Conservation (phyloP, 2,329 filamentous ascomycete genomes). For the Penicillium brevicompactum region DNA sequence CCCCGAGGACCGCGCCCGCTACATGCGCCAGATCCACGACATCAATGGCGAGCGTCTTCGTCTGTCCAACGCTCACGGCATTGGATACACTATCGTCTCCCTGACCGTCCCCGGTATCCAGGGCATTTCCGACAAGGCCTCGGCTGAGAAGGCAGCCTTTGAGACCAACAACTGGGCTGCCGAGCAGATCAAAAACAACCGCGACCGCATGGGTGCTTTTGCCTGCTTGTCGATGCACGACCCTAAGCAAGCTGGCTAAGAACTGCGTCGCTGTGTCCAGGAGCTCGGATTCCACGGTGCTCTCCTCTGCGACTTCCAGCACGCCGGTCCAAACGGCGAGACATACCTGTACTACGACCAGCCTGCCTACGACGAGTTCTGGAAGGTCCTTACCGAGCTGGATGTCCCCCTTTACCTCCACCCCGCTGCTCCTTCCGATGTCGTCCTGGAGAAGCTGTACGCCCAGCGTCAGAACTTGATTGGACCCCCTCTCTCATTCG, state of each 20-base stretch:
- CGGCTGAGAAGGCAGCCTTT: slow-evolving; percentile 40
- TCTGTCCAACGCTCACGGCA: slow-evolving; percentile 42
- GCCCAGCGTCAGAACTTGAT: slow-evolving; percentile 58
- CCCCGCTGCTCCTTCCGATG: slow-evolving; percentile 55
- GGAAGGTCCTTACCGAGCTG: slow-evolving; percentile 56
- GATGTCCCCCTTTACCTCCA: slow-evolving; percentile 66
- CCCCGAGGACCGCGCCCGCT: slow-evolving; percentile 56
- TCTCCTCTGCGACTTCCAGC: slow-evolving; percentile 59
- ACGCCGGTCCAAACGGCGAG: slow-evolving; percentile 57
- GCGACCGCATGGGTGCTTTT: slow-evolving; percentile 19
- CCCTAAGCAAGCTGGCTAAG: slow-evolving; percentile 30
- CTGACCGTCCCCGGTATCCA: slow-evolving; percentile 49
- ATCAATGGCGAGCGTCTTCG: slow-evolving; percentile 40
- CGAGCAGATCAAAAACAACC: slow-evolving; percentile 35
- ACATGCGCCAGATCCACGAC: slow-evolving; percentile 56
- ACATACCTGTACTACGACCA: slow-evolving; percentile 62
- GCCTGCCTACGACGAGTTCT: slow-evolving; percentile 59
- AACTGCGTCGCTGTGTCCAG: slow-evolving; percentile 40
- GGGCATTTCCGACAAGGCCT: slow-evolving; percentile 40
- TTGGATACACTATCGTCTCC: slow-evolving; percentile 47
- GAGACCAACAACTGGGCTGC: slow-evolving; percentile 47
- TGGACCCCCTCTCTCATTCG: slow-evolving; percentile 58
- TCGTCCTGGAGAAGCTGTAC: slow-evolving; percentile 57
- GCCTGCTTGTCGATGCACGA: slow-evolving; percentile 34
- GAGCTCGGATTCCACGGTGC: background rate